A percentile compares a stretch with the other conserved stretches of the same genome.
phyloP scores from a whole-genome alignment of 352 stramenopile genomes.

The Pelagophyceae sp. region DNA sequence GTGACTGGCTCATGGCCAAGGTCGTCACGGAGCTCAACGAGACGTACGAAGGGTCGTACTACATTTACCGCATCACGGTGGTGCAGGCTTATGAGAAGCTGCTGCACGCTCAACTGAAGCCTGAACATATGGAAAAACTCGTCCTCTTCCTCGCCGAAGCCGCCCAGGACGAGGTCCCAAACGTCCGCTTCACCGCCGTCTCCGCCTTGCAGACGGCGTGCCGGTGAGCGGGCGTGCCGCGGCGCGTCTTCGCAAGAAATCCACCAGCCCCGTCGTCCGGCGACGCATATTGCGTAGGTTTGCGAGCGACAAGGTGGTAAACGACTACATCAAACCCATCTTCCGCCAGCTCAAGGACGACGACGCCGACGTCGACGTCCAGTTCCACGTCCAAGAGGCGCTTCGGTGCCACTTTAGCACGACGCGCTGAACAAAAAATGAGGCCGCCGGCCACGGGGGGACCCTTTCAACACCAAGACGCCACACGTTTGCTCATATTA shows the following conservation, averaged over 20 bases:
- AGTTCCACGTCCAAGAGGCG: not conserved
- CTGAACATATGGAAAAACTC: not conserved
- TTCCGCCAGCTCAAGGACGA: not conserved
- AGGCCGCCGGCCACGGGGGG: no score
- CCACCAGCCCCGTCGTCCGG: no score
- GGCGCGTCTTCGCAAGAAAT: no score
- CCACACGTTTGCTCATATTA: no score
- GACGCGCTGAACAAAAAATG: no score
- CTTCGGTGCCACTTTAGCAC: no score
- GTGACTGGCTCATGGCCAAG: constrained; percentile 18
- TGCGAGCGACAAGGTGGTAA: not conserved
- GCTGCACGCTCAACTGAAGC: no score
- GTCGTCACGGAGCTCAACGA: not conserved
- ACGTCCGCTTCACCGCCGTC: constrained; percentile 14
- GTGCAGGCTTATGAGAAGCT: constrained; percentile 7
- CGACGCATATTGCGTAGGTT: no score
- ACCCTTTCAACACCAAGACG: no score
- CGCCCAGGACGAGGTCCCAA: not conserved
- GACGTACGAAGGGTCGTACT: not conserved
- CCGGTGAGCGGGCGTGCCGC: no score
- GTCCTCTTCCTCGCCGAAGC: constrained; percentile 4
- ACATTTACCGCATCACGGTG: constrained; percentile 7
- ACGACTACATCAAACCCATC: constrained; percentile 3
- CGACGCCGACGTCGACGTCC: not conserved
- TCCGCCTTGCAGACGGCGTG: not conserved